phyloP scores from a whole-genome alignment of 495 filamentous ascomycete genomes.

The Lasiosphaeria ovina region DNA sequence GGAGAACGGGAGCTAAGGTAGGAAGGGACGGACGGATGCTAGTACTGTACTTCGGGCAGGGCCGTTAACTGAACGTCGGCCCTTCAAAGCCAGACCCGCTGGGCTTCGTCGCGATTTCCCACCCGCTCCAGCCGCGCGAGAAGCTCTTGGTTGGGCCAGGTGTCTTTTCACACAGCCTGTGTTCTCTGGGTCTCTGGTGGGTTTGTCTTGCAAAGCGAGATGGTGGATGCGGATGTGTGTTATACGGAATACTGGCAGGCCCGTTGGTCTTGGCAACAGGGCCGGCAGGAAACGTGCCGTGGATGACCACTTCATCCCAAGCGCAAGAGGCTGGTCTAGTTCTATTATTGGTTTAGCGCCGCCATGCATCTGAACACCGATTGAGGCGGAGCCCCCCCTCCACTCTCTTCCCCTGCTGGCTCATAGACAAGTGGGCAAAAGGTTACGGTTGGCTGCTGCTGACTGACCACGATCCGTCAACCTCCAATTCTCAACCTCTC shows the following conservation, averaged over 20 bases:
- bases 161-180: too few species aligned
- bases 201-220: neutral
- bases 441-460: neutral
- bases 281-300: neutral
- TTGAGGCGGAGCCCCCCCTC: conserved; percentile 7
- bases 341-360: conserved; percentile 9
- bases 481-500: neutral
- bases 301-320: neutral
- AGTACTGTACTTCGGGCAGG: too few species aligned
- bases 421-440: too few species aligned
- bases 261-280: neutral
- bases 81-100: too few species aligned
- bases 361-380: conserved; percentile 14
- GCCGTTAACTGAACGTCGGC: too few species aligned
- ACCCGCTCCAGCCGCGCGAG: too few species aligned
- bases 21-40: too few species aligned
- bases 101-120: too few species aligned
- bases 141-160: too few species aligned
- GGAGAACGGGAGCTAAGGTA: too few species aligned
- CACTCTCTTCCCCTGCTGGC: neutral
- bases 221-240: neutral
- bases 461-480: neutral
- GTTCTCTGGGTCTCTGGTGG: neutral
- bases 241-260: neutral
- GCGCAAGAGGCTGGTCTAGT: conserved; percentile 1